Evolutionary conservation across 176 grass and related monocot genomes (phyloP).

Genomic region (Juncus effusus): DNA sequence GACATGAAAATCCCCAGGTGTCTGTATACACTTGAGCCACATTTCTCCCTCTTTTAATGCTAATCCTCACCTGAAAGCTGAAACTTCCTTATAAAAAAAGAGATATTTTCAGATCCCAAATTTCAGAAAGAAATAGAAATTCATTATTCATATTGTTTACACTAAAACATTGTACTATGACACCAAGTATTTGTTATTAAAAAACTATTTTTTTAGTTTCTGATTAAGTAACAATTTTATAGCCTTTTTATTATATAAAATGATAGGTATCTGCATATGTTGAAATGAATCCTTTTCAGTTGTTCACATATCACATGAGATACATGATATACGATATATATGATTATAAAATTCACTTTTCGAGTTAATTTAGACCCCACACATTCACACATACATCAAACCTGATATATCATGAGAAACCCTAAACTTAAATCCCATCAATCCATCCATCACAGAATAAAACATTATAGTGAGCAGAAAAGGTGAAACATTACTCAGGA

Average conservation of each 20-base stretch:
- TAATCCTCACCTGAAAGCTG: background rate
- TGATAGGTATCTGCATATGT: constrained; percentile 46
- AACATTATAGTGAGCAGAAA: background rate
- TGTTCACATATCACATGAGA: constrained; percentile 25
- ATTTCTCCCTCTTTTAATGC: constrained; percentile 32
- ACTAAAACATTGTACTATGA: no score
- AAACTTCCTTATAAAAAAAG: background rate
- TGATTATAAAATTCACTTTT: constrained; percentile 3
- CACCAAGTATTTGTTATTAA: no score
- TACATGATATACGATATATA: background rate
- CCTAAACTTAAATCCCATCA: constrained; percentile 22
- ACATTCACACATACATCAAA: constrained; percentile 35
- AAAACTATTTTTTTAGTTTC: no score
- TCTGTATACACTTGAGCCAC: constrained; percentile 27
- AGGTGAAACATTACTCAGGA: background rate
- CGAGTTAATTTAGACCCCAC: constrained; percentile 40
- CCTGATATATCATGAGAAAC: constrained; percentile 9
- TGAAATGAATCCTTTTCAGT: constrained; percentile 36
- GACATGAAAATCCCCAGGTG: constrained; percentile 61
- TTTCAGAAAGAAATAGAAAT: no score
- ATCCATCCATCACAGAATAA: constrained; percentile 25
- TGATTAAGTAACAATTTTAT: no score
- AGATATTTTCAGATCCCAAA: background rate
- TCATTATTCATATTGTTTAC: no score
- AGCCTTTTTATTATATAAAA: background rate